Evolutionary conservation across 192 early-diverging fungal genomes (phyloP), one percentile per base, ranked within the genome.

Genomic region (Neocallimastix lanati): DNA sequence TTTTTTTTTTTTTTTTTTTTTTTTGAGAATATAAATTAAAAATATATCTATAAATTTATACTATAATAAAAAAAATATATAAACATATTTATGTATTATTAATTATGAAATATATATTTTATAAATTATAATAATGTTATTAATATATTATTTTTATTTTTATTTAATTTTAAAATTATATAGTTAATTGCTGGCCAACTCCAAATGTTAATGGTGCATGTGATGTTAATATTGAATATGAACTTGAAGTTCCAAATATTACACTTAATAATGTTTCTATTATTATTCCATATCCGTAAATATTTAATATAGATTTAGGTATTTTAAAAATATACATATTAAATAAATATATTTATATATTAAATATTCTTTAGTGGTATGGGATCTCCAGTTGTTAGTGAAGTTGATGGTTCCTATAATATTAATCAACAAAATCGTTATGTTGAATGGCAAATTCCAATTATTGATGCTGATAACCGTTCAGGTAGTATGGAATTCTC

Each of bases 171-270:
- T 29, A 79, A 28, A 38, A 27, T 15, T 28, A 76, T 29, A 76
- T 82, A 93, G 92, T 98, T 84, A 99, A 95, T 86, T 99, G 97
- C 88, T 99, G 97, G 97, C 96, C 97, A 28, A 93, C 95, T 27
- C 95, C 94, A 30, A 88, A 91, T 29, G 95, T 92, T 77, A 91
- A 87, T 83, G 96, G 97, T 6, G 88, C 91, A 1, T 91, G 92
- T 76, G 96, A 96, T 84, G 97, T 99, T 28, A 99, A 95, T 80
- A 95, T 98, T 78, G 97, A 99, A 84, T 99, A 97, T 82, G 95
- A 97, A 83, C 87, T 97, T 77, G 93, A 91, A 82, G 85, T 88
- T 78, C 84, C 89, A 28, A 85, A 88, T 76, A 89, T 97, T 78
- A 93, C 92, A 83, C 88, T 99, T 16, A 89, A 92, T 28, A 93